phyloP scores from a whole-genome alignment of 1,139 yeast genomes.

The Taphrina wiesneri region DNA sequence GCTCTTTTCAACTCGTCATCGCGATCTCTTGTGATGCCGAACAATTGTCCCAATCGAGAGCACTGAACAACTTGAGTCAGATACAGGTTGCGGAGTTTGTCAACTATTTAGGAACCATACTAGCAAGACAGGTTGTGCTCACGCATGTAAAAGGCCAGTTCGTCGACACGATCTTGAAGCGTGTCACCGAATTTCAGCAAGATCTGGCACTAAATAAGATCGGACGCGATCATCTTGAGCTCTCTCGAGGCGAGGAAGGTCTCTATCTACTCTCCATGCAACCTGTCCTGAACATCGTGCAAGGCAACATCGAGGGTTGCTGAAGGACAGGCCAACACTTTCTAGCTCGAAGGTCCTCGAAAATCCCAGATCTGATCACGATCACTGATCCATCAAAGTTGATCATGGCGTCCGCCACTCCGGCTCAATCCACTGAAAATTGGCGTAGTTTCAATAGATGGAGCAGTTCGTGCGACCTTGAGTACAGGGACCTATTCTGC shows the following conservation, averaged over 20 bases:
- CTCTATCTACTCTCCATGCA: neutral
- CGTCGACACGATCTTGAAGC: neutral
- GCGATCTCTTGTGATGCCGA: neutral
- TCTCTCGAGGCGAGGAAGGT: neutral
- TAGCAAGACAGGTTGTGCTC: neutral
- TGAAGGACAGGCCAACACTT: no score
- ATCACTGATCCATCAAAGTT: no score
- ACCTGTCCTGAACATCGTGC: neutral
- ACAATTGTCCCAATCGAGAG: neutral
- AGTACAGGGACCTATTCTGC: no score
- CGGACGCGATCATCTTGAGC: neutral
- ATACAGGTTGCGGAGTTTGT: neutral
- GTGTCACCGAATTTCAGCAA: neutral
- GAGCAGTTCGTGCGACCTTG: no score
- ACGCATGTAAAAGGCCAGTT: neutral
- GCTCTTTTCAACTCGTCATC: neutral
- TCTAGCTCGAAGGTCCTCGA: no score
- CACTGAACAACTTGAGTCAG: neutral
- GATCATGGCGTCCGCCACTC: no score
- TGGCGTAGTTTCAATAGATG: no score
- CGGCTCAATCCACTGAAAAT: no score
- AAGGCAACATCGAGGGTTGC: neutral
- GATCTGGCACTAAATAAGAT: neutral
- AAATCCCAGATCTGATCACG: no score
- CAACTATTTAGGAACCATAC: neutral